Evolutionary conservation across 371 early-diverging fungal genomes (phyloP).

Genomic region (Mucor piriformis): DNA sequence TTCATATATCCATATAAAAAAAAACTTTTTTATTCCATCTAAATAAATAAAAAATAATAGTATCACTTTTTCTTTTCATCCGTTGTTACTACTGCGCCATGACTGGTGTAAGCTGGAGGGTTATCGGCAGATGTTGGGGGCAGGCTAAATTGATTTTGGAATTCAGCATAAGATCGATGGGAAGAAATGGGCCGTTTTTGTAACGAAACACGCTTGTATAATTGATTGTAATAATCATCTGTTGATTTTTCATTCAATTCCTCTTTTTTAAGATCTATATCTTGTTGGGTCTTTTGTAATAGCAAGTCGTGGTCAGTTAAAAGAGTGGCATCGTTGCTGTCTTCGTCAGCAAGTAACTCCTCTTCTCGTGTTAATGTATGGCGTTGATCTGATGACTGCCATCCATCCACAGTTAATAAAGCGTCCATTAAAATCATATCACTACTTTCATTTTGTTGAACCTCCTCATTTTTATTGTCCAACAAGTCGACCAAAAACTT

Average conservation of each 20-base stretch:
- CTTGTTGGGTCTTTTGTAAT: background rate
- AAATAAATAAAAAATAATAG: background rate
- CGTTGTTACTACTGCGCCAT: background rate
- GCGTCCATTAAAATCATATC: constrained; percentile 21
- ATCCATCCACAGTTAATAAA: constrained; percentile 19
- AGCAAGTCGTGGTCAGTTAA: constrained; percentile 3
- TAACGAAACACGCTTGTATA: constrained; percentile 8
- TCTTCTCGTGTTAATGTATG: constrained; percentile 5
- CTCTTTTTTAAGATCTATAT: background rate
- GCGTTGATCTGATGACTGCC: constrained; percentile 12
- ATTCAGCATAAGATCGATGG: constrained; percentile 25
- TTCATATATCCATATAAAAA: background rate
- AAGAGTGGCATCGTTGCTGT: constrained; percentile 10
- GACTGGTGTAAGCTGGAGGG: constrained; percentile 6
- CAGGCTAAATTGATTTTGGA: constrained; percentile 14
- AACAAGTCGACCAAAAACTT: constrained; percentile 37
- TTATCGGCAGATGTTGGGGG: background rate
- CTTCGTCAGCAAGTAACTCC: constrained; percentile 1
- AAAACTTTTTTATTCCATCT: background rate
- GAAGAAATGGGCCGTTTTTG: constrained; percentile 5
- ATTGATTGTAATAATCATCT: constrained; percentile 12
- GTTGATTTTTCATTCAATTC: background rate
- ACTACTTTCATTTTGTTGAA: constrained; percentile 5
- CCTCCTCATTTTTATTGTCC: constrained; percentile 12
- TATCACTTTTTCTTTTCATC: constrained; percentile 1